Evolutionary conservation across 768 basidiomycete genomes (phyloP).

Genomic region (Dictyophora rubrovolvata): DNA sequence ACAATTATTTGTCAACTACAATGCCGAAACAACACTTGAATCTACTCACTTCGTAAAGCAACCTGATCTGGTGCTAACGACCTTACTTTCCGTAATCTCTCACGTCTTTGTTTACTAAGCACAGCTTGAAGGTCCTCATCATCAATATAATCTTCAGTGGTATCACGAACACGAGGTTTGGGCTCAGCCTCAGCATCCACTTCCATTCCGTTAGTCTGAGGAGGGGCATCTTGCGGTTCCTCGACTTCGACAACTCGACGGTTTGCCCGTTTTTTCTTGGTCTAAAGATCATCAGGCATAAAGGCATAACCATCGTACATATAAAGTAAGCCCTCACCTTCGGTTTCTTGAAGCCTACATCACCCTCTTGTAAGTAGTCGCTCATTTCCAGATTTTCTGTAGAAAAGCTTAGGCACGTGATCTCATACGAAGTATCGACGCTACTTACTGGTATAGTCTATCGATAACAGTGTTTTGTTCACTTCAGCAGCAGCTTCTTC

Average conservation of each 20-base stretch:
- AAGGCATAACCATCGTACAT: background rate
- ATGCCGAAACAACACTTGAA: background rate
- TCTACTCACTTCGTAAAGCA: constrained; percentile 55
- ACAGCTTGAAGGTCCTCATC: constrained; percentile 97
- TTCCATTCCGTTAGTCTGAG: constrained; percentile 43
- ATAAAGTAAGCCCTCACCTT: constrained; percentile 41
- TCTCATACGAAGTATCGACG: constrained; percentile 6
- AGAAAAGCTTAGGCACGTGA: constrained; percentile 15
- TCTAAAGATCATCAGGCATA: constrained; percentile 33
- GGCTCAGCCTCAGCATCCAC: constrained; percentile 41
- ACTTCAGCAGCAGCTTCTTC: constrained; percentile 49
- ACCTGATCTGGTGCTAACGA: constrained; percentile 76
- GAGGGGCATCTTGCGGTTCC: constrained; percentile 31
- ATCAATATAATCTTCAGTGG: constrained; percentile 88
- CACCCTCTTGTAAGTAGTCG: constrained; percentile 90
- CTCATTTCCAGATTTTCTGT: constrained; percentile 73
- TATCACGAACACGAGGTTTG: constrained; percentile 60
- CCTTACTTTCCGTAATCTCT: constrained; percentile 67
- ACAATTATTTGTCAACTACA: constrained; percentile 5
- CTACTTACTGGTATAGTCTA: constrained; percentile 5
- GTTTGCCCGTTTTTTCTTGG: constrained; percentile 84
- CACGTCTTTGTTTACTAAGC: constrained; percentile 74
- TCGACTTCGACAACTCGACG: constrained; percentile 49
- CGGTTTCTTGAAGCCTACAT: constrained; percentile 89
- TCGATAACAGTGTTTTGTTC: constrained; percentile 44